phyloP scores from a whole-genome alignment of 2,329 filamentous ascomycete species.

The Aureobasidium sp. region DNA sequence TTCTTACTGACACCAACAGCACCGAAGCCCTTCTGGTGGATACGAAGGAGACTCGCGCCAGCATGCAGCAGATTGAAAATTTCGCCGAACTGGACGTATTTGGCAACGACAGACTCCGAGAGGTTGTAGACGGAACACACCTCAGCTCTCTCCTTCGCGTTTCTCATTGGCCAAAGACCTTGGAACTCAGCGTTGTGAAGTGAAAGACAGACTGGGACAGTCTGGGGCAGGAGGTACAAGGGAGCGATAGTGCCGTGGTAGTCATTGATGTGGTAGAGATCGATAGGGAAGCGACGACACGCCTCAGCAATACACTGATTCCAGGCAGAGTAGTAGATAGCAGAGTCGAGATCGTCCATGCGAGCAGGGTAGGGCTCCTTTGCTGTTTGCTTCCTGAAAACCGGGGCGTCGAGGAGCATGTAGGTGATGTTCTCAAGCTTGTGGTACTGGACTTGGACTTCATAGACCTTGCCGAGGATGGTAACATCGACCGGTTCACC shows the following conservation, averaged over 20 bases:
- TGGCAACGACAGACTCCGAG: conserved; percentile 45
- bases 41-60: conserved; percentile 56
- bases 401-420: conserved; percentile 57
- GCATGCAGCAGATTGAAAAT: conserved; percentile 62
- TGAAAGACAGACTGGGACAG: conserved; percentile 54
- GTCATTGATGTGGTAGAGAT: conserved; percentile 60
- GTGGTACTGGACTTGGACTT: conserved; percentile 57
- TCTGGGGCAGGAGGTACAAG: conserved; percentile 55
- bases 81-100: conserved; percentile 60
- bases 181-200: conserved; percentile 64
- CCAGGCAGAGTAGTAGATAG: conserved; percentile 63
- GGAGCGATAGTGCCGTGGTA: conserved; percentile 57
- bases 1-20: conserved; percentile 61
- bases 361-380: conserved; percentile 56
- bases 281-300: conserved; percentile 53
- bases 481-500: conserved; percentile 55
- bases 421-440: conserved; percentile 57
- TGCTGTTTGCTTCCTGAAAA: conserved; percentile 57
- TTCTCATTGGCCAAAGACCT: conserved; percentile 60
- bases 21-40: conserved; percentile 60
- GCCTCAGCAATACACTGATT: conserved; percentile 60
- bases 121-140: conserved; percentile 59
- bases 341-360: conserved; percentile 62
- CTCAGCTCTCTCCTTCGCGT: conserved; percentile 51
- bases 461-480: conserved; percentile 52